These are phyloP conservation scores for Tetrahymena borealis DNA, from an alignment of 73 alveolate genomes.

Conservation along the genomic window DNA sequence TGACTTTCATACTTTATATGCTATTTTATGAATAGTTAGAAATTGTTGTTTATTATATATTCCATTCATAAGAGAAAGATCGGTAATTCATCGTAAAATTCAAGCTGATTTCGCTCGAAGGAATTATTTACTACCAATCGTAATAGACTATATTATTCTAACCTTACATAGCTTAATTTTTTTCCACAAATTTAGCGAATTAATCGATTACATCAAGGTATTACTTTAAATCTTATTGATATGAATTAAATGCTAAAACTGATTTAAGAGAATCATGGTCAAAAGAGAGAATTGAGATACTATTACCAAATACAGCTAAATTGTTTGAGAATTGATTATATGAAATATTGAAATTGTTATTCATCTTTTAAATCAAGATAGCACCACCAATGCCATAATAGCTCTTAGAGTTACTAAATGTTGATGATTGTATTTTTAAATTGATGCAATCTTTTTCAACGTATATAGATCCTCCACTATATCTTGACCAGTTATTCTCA, in stretches of 20 bases:
- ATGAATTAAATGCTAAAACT: background rate
- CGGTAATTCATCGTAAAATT: background rate
- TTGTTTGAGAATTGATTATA: background rate
- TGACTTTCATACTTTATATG: background rate
- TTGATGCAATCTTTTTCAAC: background rate
- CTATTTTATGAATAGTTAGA: background rate
- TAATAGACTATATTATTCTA: background rate
- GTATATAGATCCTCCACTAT: background rate
- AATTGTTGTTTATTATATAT: background rate
- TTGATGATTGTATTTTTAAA: background rate
- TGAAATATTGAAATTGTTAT: background rate
- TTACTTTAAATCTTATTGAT: background rate
- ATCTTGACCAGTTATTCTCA: background rate
- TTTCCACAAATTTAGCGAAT: background rate
- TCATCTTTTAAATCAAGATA: background rate
- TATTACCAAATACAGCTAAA: background rate
- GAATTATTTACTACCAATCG: background rate
- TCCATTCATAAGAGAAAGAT: background rate
- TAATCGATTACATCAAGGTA: background rate
- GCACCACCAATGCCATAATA: background rate
- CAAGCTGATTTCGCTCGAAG: background rate
- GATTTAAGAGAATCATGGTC: background rate
- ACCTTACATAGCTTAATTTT: background rate
- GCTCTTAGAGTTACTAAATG: background rate
- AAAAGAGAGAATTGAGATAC: background rate